Conservation (phyloP, 2,329 filamentous ascomycete species). For the Colletotrichum echinochloae region DNA sequence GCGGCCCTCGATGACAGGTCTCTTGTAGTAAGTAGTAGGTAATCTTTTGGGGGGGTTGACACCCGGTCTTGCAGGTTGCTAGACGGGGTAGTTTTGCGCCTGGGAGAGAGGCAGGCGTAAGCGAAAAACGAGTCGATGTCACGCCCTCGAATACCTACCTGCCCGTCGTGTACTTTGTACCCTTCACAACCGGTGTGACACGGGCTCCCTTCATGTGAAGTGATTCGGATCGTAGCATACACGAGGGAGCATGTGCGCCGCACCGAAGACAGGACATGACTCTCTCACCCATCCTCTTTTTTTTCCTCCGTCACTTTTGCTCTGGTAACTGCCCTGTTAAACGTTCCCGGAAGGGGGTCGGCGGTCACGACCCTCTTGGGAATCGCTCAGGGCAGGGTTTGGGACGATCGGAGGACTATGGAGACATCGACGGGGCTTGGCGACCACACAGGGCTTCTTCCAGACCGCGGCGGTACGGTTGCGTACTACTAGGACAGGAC, state of each 20-base stretch:
- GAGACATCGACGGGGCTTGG: constrained; percentile 39
- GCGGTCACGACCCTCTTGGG: constrained; percentile 3
- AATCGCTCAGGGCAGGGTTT: constrained; percentile 50
- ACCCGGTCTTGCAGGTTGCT: constrained; percentile 8
- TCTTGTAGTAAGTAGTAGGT: too few relatives aligned
- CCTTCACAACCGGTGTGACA: not conserved
- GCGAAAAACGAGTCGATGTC: not conserved
- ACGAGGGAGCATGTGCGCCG: constrained; percentile 5
- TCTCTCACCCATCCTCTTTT: not conserved
- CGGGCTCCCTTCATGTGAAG: not conserved
- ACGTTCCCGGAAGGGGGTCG: not conserved
- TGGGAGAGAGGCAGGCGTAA: not conserved
- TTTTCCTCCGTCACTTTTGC: not conserved
- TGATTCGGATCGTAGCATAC: not conserved
- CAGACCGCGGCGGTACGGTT: constrained; percentile 22
- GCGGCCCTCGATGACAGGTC: constrained; percentile 13
- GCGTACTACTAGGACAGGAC: too few relatives aligned
- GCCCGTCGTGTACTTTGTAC: not conserved
- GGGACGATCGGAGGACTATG: constrained; percentile 58
- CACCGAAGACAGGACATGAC: constrained; percentile 8
- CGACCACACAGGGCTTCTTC: not conserved
- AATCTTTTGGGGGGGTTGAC: too few relatives aligned
- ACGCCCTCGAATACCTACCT: not conserved
- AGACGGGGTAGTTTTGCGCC: constrained; percentile 4
- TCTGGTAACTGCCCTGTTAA: not conserved